These are phyloP conservation scores for Zoysia japonica DNA, from an alignment of 176 grass and related monocot genomes.

Conservation along the genomic window DNA sequence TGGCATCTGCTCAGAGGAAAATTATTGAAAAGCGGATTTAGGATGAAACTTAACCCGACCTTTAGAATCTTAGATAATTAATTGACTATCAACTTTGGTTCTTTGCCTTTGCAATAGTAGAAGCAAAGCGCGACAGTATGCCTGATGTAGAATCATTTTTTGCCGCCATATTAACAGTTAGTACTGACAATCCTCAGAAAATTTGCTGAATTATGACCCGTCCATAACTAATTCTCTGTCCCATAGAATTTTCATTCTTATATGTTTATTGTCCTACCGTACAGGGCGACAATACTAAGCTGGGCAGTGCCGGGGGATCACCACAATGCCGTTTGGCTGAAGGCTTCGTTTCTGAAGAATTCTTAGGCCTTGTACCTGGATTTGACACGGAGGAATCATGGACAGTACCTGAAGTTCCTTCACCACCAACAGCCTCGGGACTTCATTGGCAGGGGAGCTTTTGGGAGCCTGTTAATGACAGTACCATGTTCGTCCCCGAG, in stretches of 20 bases:
- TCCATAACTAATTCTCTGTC: too few relatives aligned
- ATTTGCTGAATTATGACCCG: neutral
- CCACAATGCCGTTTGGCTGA: slow-evolving; percentile 51
- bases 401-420: slow-evolving; percentile 63
- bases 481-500: slow-evolving; percentile 60
- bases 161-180: slow-evolving; percentile 1
- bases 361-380: slow-evolving; percentile 32
- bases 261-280: neutral
- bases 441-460: slow-evolving; percentile 65
- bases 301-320: slow-evolving; percentile 58
- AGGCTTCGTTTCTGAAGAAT: slow-evolving; percentile 36
- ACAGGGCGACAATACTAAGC: slow-evolving; percentile 53
- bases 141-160: neutral
- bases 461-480: slow-evolving; percentile 43
- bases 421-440: slow-evolving; percentile 68
- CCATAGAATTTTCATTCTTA: neutral
- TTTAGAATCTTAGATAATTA: neutral
- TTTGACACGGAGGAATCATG: slow-evolving; percentile 41
- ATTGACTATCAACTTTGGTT: neutral
- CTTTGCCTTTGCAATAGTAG: neutral
- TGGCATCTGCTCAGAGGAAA: neutral
- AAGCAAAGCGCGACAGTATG: too few relatives aligned
- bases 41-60: neutral
- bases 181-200: neutral
- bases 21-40: neutral